Evolutionary conservation across 2,329 filamentous ascomycete species (phyloP).

Genomic region (Pseudocercospora pini-densiflorae): DNA sequence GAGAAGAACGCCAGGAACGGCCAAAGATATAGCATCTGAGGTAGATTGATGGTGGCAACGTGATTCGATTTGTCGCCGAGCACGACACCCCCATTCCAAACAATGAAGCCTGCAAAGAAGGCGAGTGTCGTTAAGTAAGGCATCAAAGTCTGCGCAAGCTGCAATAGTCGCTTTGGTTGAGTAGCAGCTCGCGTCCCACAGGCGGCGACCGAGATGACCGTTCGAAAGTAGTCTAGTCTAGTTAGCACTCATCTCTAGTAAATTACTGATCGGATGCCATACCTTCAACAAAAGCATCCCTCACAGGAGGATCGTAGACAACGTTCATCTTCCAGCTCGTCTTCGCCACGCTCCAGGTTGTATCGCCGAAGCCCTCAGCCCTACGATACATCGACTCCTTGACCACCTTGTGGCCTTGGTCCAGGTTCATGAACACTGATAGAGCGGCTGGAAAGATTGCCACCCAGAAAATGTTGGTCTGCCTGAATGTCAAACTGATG

Average conservation of each 20-base stretch:
- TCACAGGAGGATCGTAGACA: conserved; percentile 56
- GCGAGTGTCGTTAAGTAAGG: conserved; percentile 66
- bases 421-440: conserved; percentile 53
- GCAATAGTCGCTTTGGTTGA: conserved; percentile 30
- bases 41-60: conserved; percentile 81
- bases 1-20: conserved; percentile 90
- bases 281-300: conserved; percentile 57
- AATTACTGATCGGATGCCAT: background rate
- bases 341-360: conserved; percentile 33
- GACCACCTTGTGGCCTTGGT: conserved; percentile 56
- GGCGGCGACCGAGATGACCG: conserved; percentile 66
- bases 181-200: conserved; percentile 55
- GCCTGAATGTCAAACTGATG: conserved; percentile 74
- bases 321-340: conserved; percentile 47
- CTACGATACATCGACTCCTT: conserved; percentile 38
- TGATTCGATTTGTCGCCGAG: conserved; percentile 96
- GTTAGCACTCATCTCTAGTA: conserved; percentile 8
- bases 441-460: conserved; percentile 71
- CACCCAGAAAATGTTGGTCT: conserved; percentile 98
- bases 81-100: conserved; percentile 90
- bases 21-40: conserved; percentile 97
- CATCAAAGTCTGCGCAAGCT: conserved; percentile 26
- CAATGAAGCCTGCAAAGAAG: conserved; percentile 74
- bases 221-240: conserved; percentile 35
- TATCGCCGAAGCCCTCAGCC: conserved; percentile 39